Percentiles rank a stretch among this genome's conserved stretches.
These are phyloP conservation scores for Nigrograna mackinnonii DNA, from an alignment of 2,329 filamentous ascomycete genomes.

Conservation along the genomic window DNA sequence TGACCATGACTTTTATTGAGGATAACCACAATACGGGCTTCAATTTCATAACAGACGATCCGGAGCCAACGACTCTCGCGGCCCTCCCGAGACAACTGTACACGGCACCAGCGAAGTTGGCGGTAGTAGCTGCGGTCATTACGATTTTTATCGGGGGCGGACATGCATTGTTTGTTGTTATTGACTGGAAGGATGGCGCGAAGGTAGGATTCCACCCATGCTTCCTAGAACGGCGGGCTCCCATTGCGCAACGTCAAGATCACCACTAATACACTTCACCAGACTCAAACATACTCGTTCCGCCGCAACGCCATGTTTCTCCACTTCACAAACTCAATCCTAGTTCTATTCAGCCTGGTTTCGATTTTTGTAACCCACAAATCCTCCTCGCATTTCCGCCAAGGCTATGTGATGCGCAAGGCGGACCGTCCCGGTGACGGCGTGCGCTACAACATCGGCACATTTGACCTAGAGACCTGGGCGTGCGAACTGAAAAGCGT, in stretches of 20 bases:
- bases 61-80: slow-evolving; percentile 22
- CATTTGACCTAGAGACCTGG: slow-evolving; percentile 41
- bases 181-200: slow-evolving; percentile 28
- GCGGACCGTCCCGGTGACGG: slow-evolving; percentile 18
- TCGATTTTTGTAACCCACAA: slow-evolving; percentile 33
- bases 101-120: slow-evolving; percentile 28
- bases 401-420: slow-evolving; percentile 26
- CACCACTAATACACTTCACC: background rate
- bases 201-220: too few species aligned
- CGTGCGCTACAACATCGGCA: slow-evolving; percentile 34
- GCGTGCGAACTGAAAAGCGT: slow-evolving; percentile 30
- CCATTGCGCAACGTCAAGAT: background rate
- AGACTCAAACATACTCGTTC: slow-evolving; percentile 36
- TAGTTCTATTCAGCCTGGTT: slow-evolving; percentile 35
- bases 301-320: slow-evolving; percentile 38
- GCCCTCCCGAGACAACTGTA: slow-evolving; percentile 30
- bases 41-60: slow-evolving; percentile 19
- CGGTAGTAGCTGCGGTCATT: slow-evolving; percentile 25
- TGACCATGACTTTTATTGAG: slow-evolving; percentile 36
- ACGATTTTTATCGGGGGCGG: slow-evolving; percentile 21
- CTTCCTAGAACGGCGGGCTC: too few species aligned
- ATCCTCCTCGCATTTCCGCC: slow-evolving; percentile 29
- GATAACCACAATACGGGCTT: slow-evolving; percentile 35
- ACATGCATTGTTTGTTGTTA: slow-evolving; percentile 24
- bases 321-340: slow-evolving; percentile 29